Conservation (phyloP, 108 stramenopile genomes). For the Tribonema minus region DNA sequence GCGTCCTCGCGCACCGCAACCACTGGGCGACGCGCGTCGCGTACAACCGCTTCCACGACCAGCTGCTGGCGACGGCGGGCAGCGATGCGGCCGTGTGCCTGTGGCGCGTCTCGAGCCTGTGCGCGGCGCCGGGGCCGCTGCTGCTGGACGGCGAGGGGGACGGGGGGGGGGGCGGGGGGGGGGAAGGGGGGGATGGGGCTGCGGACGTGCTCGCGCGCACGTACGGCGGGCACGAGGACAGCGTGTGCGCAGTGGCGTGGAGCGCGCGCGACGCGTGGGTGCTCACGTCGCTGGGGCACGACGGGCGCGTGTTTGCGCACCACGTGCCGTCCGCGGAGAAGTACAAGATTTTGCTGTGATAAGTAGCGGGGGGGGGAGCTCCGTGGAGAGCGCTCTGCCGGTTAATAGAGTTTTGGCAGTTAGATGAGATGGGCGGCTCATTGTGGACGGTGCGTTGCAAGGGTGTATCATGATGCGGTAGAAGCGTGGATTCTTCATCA, state of each 20-base stretch:
- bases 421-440: no score
- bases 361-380: constrained; percentile 17
- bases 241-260: constrained; percentile 79
- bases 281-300: constrained; percentile 77
- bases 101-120: constrained; percentile 88
- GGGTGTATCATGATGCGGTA: no score
- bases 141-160: constrained; percentile 56
- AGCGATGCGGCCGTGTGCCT: constrained; percentile 83
- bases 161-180: background rate
- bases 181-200: constrained; percentile 8
- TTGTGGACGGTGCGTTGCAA: no score
- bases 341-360: constrained; percentile 92
- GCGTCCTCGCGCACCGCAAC: constrained; percentile 81
- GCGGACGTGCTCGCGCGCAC: no score
- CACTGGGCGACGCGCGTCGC: constrained; percentile 49
- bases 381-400: no score
- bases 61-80: constrained; percentile 84
- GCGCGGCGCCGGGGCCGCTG: constrained; percentile 74
- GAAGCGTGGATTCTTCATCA: no score
- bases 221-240: constrained; percentile 76
- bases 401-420: no score
- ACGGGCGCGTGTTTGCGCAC: constrained; percentile 80
- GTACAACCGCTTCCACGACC: constrained; percentile 98
- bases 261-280: constrained; percentile 90
- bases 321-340: constrained; percentile 97